Base-by-base conservation (phyloP, 441 rosid genomes). In the Viola pubescens region DNA sequence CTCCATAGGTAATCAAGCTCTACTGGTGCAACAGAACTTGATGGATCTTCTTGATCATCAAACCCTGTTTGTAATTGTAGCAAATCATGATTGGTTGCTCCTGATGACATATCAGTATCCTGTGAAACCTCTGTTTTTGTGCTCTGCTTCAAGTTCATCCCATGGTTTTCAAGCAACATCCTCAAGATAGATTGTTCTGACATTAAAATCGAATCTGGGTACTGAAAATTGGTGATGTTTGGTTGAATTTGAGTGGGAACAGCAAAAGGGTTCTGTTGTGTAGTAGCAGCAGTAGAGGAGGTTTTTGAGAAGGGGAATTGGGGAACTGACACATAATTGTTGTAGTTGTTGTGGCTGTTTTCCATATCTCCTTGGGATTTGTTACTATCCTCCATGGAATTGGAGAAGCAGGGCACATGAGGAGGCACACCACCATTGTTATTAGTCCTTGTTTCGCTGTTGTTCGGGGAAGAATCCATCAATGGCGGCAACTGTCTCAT, bases 371-470 rank as follows among this genome's bases (percentile, higher is more conserved):
- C 55, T 56, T 66, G 60, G 40, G 48, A 50, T 59, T 71, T 77
- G 60, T 69, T 75, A 19, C 26, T 19, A 58, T 68, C 77, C 60
- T 72, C 81, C 61, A 44, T 56, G 11, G 76, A 61, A 45, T 70
- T 83, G 97, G 97, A 91, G 97, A 91, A 91, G 96, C 97, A 91
- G 96, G 95, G 68, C 82, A 84, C 85, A 78, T 73, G 77, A 19
- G 73, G 72, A 7, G 68, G 34, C 41, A 71, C 67, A 0, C 70
- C 71, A 7, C 37, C 52, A 1, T 52, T 19, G 26, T 19, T 26
- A 26, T 26, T 26, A 26, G 61, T 57, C 67, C 54, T 48, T 34
- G 63, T 55, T 8, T 60, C 51, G 37, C 60, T 65, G 66, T 55
- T 74, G 71, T 60, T 44, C 11, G 76, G 79, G 9, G 91, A 72